Conservation (phyloP, 768 basidiomycete species). For the Mycena crocata region DNA sequence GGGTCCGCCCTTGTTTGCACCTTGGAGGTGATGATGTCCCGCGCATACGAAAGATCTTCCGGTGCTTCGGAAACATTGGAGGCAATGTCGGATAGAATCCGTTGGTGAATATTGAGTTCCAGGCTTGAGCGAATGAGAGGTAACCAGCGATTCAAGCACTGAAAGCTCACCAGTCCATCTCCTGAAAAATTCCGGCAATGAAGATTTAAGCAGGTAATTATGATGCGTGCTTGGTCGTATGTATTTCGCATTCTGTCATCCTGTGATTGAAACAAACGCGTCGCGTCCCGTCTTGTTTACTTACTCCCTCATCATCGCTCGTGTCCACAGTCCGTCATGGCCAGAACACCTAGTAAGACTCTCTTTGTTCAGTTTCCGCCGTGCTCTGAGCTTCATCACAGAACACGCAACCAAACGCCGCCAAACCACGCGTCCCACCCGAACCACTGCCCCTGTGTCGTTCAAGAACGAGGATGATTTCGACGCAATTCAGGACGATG, state of each 20-base stretch:
- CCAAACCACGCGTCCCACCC: constrained; percentile 35
- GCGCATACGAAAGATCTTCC: constrained; percentile 60
- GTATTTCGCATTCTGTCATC: constrained; percentile 4
- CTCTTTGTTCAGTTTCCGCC: not conserved
- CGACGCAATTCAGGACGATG: constrained; percentile 34
- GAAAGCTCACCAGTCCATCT: constrained; percentile 65
- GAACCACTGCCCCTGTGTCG: constrained; percentile 31
- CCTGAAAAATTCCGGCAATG: not conserved
- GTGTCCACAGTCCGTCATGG: too few species aligned
- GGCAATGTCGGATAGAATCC: constrained; percentile 81
- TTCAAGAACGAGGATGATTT: constrained; percentile 35
- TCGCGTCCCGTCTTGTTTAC: constrained; percentile 25
- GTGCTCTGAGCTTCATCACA: not conserved
- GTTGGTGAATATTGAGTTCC: constrained; percentile 82
- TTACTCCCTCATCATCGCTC: too few species aligned
- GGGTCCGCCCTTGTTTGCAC: constrained; percentile 57
- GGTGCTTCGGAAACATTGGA: constrained; percentile 61
- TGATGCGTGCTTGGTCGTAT: not conserved
- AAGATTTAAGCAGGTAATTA: not conserved
- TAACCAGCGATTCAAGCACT: not conserved
- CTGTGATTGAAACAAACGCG: constrained; percentile 29
- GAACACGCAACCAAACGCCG: constrained; percentile 19
- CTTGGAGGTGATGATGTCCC: constrained; percentile 71
- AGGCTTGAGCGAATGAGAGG: constrained; percentile 56
- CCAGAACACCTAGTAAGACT: constrained; percentile 39